Conservation (phyloP, 2,329 filamentous ascomycete species). For the Hypoxylon sp. region DNA sequence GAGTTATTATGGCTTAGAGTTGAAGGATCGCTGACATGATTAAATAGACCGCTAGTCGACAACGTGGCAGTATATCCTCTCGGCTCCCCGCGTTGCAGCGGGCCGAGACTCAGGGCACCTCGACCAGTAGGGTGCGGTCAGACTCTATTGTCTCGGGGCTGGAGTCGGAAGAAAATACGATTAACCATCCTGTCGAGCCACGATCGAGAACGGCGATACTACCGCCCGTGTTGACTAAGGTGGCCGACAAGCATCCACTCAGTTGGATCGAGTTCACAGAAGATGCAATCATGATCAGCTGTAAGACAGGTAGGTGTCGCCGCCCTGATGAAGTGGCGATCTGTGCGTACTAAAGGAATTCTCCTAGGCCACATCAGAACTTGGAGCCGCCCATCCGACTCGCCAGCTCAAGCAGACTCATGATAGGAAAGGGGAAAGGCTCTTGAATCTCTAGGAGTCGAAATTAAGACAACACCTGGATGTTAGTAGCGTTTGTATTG, state of each 20-base stretch:
- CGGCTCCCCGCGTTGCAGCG: slow-evolving; percentile 64
- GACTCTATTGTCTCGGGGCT: slow-evolving; percentile 73
- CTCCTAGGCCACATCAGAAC: slow-evolving; percentile 57
- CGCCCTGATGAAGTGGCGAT: neutral
- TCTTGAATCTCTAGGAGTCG: neutral
- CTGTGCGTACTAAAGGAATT: slow-evolving; percentile 17
- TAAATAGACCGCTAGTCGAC: slow-evolving; percentile 64
- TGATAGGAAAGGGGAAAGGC: slow-evolving; percentile 8
- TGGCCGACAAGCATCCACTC: slow-evolving; percentile 86
- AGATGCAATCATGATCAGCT: slow-evolving; percentile 91
- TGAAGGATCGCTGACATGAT: slow-evolving; percentile 17
- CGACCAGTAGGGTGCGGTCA: slow-evolving; percentile 72
- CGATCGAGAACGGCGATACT: slow-evolving; percentile 85
- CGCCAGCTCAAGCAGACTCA: slow-evolving; percentile 47
- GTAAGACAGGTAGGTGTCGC: slow-evolving; percentile 79
- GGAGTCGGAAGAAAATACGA: slow-evolving; percentile 65
- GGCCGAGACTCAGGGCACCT: slow-evolving; percentile 71
- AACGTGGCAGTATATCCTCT: slow-evolving; percentile 67
- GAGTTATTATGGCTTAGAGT: slow-evolving; percentile 12
- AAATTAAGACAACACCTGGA: neutral
- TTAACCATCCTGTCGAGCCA: slow-evolving; percentile 87
- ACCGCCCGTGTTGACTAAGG: slow-evolving; percentile 91
- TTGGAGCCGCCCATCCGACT: slow-evolving; percentile 58
- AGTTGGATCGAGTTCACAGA: slow-evolving; percentile 95
- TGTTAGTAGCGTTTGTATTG: slow-evolving; percentile 2